Percentiles rank a stretch among this genome's conserved stretches.
phyloP scores from a whole-genome alignment of 1,139 yeast species.

The Spencermartinsiella ligniputridi region DNA sequence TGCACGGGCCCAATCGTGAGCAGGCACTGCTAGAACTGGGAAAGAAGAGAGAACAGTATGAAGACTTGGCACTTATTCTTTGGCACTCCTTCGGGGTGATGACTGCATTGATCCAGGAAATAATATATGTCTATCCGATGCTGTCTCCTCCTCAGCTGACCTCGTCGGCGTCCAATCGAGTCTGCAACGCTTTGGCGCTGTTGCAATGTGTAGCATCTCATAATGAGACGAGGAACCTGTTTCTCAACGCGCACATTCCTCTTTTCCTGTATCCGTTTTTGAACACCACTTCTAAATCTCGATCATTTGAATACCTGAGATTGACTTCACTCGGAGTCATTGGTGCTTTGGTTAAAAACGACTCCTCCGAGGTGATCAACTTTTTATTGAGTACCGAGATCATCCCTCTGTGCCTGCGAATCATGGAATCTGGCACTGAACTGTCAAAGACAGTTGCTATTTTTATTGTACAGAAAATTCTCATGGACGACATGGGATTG shows the following conservation, averaged over 20 bases:
- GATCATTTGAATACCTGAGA: constrained; percentile 90
- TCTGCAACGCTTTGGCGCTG: constrained; percentile 91
- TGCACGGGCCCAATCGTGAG: constrained; percentile 86
- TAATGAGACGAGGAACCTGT: constrained; percentile 78
- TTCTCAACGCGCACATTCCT: constrained; percentile 87
- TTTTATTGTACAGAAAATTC: constrained; percentile 85
- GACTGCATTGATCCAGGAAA: constrained; percentile 87
- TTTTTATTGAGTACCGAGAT: constrained; percentile 90
- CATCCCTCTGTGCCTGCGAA: constrained; percentile 87
- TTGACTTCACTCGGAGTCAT: constrained; percentile 92
- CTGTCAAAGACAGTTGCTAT: constrained; percentile 94
- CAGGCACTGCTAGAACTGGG: constrained; percentile 90
- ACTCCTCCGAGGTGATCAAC: constrained; percentile 90
- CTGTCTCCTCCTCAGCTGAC: constrained; percentile 83
- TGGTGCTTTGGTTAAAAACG: constrained; percentile 95
- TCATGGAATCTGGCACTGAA: constrained; percentile 94
- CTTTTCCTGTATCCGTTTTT: constrained; percentile 88
- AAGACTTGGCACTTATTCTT: constrained; percentile 83
- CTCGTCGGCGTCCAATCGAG: constrained; percentile 85
- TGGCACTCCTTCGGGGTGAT: constrained; percentile 98
- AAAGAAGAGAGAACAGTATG: constrained; percentile 90
- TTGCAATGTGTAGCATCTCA: constrained; percentile 97
- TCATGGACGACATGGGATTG: constrained; percentile 87
- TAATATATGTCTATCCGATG: constrained; percentile 82
- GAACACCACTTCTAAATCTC: constrained; percentile 84